Evolutionary conservation across 495 filamentous ascomycete species (phyloP).

Genomic region (Trichocladium antarcticum): DNA sequence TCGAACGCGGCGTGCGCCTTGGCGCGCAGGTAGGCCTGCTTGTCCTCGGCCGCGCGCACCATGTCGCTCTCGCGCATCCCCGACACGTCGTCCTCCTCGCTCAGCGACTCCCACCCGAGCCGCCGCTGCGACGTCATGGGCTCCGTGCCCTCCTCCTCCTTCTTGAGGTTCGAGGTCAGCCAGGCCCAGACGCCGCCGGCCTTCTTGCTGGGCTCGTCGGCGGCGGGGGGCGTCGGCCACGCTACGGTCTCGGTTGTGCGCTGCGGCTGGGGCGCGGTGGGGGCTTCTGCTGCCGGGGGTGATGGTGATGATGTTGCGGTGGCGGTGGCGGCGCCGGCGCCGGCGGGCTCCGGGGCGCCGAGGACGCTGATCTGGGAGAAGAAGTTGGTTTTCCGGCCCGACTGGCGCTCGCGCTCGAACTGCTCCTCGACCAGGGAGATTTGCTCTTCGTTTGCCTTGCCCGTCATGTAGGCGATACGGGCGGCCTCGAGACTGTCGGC

Average conservation of each 20-base stretch:
- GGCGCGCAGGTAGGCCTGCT: slow-evolving; percentile 18
- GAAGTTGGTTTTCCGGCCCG: slow-evolving; percentile 19
- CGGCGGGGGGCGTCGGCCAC: neutral
- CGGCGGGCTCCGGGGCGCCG: slow-evolving; percentile 10
- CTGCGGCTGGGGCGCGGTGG: neutral
- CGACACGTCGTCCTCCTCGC: slow-evolving; percentile 28
- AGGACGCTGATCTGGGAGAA: slow-evolving; percentile 26
- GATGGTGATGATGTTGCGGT: neutral
- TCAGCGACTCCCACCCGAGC: slow-evolving; percentile 28
- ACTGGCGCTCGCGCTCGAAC: slow-evolving; percentile 22
- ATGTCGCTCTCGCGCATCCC: slow-evolving; percentile 31
- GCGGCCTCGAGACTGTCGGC: slow-evolving; percentile 43
- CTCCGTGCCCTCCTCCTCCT: slow-evolving; percentile 45
- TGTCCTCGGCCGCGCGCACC: slow-evolving; percentile 28
- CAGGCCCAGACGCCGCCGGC: slow-evolving; percentile 22
- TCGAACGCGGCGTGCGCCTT: slow-evolving; percentile 40
- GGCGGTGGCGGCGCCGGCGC: no score
- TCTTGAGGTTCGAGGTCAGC: slow-evolving; percentile 43
- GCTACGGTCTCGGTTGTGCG: slow-evolving; percentile 8
- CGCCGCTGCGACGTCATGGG: slow-evolving; percentile 22
- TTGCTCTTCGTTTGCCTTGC: slow-evolving; percentile 50
- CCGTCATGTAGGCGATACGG: slow-evolving; percentile 48
- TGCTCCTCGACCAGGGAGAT: slow-evolving; percentile 38
- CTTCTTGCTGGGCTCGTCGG: no score
- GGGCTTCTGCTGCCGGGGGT: neutral